phyloP scores from a whole-genome alignment of 1,284 basidiomycete genomes.

The Vanrija humicola region DNA sequence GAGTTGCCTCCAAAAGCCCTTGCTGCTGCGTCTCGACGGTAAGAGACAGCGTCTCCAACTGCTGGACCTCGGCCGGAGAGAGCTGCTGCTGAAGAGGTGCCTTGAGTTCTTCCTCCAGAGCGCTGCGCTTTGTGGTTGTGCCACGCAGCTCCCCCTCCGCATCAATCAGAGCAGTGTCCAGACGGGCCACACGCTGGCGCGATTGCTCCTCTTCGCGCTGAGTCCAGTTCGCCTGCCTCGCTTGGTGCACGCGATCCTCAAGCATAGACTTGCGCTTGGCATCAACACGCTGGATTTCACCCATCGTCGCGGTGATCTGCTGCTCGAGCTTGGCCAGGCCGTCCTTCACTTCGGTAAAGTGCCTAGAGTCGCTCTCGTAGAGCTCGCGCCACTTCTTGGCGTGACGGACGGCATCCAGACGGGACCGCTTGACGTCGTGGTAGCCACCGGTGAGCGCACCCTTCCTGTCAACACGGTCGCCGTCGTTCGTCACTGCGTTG shows the following conservation, averaged over 20 bases:
- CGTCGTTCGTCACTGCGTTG: slow-evolving; percentile 95
- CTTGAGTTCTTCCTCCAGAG: slow-evolving; percentile 67
- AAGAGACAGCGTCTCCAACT: slow-evolving; percentile 67
- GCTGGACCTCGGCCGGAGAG: slow-evolving; percentile 64
- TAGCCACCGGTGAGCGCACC: slow-evolving; percentile 94
- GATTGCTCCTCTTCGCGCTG: slow-evolving; percentile 69
- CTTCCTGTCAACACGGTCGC: slow-evolving; percentile 95
- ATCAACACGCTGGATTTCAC: slow-evolving; percentile 67
- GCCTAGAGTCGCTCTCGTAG: slow-evolving; percentile 62
- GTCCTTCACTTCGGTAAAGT: slow-evolving; percentile 68
- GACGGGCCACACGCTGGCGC: slow-evolving; percentile 59
- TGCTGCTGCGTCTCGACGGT: slow-evolving; percentile 73
- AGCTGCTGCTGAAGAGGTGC: slow-evolving; percentile 73
- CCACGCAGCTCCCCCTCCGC: slow-evolving; percentile 62
- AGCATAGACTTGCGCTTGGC: slow-evolving; percentile 68
- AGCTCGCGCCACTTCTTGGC: slow-evolving; percentile 74
- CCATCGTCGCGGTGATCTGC: slow-evolving; percentile 72
- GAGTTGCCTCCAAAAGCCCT: slow-evolving; percentile 64
- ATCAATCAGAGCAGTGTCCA: slow-evolving; percentile 68
- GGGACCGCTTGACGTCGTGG: slow-evolving; percentile 83
- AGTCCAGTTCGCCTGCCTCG: slow-evolving; percentile 62
- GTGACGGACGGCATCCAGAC: slow-evolving; percentile 79
- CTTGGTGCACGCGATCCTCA: slow-evolving; percentile 64
- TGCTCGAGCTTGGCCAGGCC: slow-evolving; percentile 74
- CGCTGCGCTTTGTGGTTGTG: slow-evolving; percentile 52